Conservation (phyloP, 1,284 basidiomycete genomes). For the Trichosporon asahii region DNA sequence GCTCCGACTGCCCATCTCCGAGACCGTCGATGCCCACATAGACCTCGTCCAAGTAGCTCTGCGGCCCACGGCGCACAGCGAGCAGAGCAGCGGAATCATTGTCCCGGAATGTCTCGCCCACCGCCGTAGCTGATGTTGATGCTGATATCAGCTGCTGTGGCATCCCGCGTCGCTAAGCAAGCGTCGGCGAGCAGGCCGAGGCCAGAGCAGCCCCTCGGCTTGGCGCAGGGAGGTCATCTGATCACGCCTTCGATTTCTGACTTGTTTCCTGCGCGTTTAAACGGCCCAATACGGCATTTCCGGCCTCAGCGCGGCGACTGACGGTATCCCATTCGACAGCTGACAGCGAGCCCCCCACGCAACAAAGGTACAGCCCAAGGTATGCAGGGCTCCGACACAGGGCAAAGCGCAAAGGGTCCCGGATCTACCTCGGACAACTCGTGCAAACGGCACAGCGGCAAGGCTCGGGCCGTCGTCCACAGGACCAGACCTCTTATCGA, state of each 20-base stretch:
- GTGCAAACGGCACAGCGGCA: too few species aligned
- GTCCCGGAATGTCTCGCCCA: not conserved
- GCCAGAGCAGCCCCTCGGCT: not conserved
- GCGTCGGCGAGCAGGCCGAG: not conserved
- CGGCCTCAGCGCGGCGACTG: not conserved
- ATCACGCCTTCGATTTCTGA: not conserved
- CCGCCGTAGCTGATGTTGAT: not conserved
- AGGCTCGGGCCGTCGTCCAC: not conserved
- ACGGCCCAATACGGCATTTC: not conserved
- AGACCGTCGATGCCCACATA: too few species aligned
- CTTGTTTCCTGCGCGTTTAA: not conserved
- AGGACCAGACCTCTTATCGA: not conserved
- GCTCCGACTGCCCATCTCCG: too few species aligned
- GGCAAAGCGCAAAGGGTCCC: not conserved
- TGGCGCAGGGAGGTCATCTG: not conserved
- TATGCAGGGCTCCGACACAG: not conserved
- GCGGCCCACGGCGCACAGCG: too few species aligned
- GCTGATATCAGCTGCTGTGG: not conserved
- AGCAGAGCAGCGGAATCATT: not conserved
- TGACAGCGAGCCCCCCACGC: not conserved
- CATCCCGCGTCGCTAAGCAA: not conserved
- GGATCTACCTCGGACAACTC: not conserved
- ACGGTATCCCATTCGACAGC: not conserved
- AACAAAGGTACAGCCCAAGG: not conserved
- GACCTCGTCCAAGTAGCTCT: too few species aligned